These are phyloP conservation scores for Albugo laibachii DNA, from an alignment of 352 stramenopile genomes.

Conservation along the genomic window DNA sequence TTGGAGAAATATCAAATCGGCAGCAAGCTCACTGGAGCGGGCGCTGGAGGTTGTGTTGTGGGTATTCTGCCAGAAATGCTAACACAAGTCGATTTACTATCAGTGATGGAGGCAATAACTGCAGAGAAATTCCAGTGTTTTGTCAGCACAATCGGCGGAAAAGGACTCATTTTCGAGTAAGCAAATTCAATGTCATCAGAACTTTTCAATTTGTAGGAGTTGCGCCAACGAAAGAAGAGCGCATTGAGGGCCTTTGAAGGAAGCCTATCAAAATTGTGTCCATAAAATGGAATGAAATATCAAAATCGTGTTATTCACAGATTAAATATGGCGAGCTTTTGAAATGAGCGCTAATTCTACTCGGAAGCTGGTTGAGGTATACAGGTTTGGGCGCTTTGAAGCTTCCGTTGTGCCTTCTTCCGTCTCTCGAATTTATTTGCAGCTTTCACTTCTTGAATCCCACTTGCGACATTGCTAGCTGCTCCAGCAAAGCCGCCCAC, in stretches of 20 bases:
- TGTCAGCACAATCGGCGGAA: constrained; percentile 29
- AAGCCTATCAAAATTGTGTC: too few relatives aligned
- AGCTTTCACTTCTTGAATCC: constrained; percentile 52
- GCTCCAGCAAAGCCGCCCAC: constrained; percentile 67
- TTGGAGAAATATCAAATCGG: constrained; percentile 27
- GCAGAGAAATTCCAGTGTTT: constrained; percentile 29
- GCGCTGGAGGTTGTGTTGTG: constrained; percentile 75
- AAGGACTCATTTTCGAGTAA: constrained; percentile 5
- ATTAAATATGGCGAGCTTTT: too few relatives aligned
- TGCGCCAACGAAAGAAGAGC: too few relatives aligned
- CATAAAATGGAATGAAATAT: too few relatives aligned
- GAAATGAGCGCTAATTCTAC: too few relatives aligned
- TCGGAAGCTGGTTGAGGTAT: too few relatives aligned
- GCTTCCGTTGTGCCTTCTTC: neutral
- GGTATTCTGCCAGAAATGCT: constrained; percentile 41
- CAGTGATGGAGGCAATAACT: constrained; percentile 28
- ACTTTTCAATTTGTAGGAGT: too few relatives aligned
- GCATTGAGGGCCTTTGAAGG: too few relatives aligned
- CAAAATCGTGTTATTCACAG: too few relatives aligned
- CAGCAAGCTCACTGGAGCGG: constrained; percentile 84
- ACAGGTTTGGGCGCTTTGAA: too few relatives aligned
- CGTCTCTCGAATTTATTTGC: neutral
- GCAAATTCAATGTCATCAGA: too few relatives aligned
- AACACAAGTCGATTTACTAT: constrained; percentile 14
- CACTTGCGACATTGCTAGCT: constrained; percentile 61